Base-by-base conservation (phyloP, 2,329 filamentous ascomycete species). In the Fusarium piperis region DNA sequence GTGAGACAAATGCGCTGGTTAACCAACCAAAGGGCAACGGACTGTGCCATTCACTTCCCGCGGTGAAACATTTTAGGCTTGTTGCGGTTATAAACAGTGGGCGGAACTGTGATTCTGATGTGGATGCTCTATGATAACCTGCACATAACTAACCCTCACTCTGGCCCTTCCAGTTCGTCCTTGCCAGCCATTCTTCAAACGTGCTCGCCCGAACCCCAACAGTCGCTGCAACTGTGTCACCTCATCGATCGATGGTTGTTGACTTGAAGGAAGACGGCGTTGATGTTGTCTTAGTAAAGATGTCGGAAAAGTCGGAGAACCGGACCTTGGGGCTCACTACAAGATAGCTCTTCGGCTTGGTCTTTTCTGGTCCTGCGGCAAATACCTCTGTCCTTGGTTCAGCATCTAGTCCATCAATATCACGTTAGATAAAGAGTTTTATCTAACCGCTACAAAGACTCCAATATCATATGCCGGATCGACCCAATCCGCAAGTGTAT, bases 331-430 rank as follows among this genome's bases (percentile, higher is more conserved):
- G 56, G 35, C 67, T 61, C 16, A 69, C 44, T 1, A 70, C 70
- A 15, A 59, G 71, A 36, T 72, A 74, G 2, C 33, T 64, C 39
- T 72, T 72, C 6, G 57, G 57, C 1, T 32, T 57, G 4, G 70
- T 71, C 48, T 71, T 72, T 32, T 67, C 59, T 0, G 61, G 53
- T 3, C 71, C 67, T 2, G 32, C 44, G 2, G 58, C 53, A 28
- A 72, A 72, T 1, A 61, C 55, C 41, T 58, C 67, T 61, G 20
- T 0, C 4, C 3, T 35, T 12, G 30, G 9, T 23, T 55, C 6
- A 55, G 51, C 32, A 26, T 8, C 8, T 6, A 5, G 33, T 18
- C 6, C 7, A 48, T 28, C 20, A 2, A 26, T 32, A 33, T 52
- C 48, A 15, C n/a, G 30, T 35, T 18, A 52, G 46, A 32, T 12